Conservation (phyloP, 2,329 filamentous ascomycete species). For the Ophiobolus disseminans region DNA sequence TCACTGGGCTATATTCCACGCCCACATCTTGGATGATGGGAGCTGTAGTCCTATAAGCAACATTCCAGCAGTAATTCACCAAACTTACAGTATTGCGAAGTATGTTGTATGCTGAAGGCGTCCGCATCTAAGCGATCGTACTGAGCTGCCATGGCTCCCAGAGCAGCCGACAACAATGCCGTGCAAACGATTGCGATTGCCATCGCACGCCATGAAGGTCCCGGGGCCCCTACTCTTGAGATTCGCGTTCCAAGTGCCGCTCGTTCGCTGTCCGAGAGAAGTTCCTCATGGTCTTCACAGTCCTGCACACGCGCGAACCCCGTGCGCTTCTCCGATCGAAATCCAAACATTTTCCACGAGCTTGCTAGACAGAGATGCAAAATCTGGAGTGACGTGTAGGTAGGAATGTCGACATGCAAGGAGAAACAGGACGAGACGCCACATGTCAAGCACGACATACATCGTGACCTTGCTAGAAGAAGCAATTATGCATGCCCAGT, state of each 20-base stretch:
- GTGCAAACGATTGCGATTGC: constrained; percentile 21
- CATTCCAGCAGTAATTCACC: not conserved
- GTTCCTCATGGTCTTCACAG: constrained; percentile 25
- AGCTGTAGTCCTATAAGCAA: constrained; percentile 22
- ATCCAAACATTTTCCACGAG: constrained; percentile 24
- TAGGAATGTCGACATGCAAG: not conserved
- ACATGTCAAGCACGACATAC: constrained; percentile 5
- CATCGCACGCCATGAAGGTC: constrained; percentile 24
- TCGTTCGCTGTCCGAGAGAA: constrained; percentile 24
- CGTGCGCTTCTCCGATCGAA: constrained; percentile 21
- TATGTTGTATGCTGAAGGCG: constrained; percentile 36
- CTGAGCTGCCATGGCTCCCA: constrained; percentile 31
- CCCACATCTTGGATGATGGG: constrained; percentile 50
- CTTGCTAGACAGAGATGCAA: too few species aligned
- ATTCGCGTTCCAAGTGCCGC: constrained; percentile 12
- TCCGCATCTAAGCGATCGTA: constrained; percentile 26
- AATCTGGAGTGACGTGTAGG: not conserved
- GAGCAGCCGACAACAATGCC: constrained; percentile 24
- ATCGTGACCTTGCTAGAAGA: constrained; percentile 13
- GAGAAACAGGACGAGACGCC: not conserved
- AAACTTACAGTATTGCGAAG: constrained; percentile 42
- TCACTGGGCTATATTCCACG: constrained; percentile 49
- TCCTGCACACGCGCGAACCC: constrained; percentile 18
- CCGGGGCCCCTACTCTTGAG: constrained; percentile 1
- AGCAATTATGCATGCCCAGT: constrained; percentile 3